Percentiles rank a stretch among this genome's conserved stretches.
These are phyloP conservation scores for Manihot esculenta DNA, from an alignment of 441 rosid genomes.

Conservation along the genomic window DNA sequence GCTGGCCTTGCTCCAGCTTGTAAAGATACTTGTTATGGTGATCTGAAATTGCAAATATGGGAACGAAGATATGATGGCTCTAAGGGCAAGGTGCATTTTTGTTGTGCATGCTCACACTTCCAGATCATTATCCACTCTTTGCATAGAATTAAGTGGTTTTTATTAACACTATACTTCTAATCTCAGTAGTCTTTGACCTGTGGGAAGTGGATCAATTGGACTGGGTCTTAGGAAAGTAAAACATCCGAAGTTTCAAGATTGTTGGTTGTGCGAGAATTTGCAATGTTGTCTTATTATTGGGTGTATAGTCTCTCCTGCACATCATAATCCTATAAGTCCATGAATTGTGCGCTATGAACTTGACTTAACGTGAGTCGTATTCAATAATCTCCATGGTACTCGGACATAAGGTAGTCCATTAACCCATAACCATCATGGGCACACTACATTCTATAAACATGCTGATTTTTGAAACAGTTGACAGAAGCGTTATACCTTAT, in stretches of 20 bases:
- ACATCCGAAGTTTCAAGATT: not conserved
- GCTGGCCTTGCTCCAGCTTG: conserved; percentile 88
- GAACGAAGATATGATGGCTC: conserved; percentile 68
- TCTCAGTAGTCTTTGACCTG: not conserved
- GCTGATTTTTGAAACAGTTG: not conserved
- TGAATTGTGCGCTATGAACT: not conserved
- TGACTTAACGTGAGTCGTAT: not conserved
- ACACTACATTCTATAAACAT: not conserved
- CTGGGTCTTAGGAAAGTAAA: not conserved
- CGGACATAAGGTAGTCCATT: not conserved
- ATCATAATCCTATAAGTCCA: not conserved
- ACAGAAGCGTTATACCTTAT: not conserved
- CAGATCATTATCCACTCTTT: not conserved
- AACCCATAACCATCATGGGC: not conserved
- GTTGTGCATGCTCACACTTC: not conserved
- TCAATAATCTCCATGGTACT: not conserved
- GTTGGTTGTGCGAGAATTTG: not conserved
- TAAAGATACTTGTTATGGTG: conserved; percentile 77
- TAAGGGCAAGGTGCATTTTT: conserved; percentile 76
- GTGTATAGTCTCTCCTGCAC: not conserved
- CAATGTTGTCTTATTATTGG: conserved; percentile 1
- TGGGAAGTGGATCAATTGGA: not conserved
- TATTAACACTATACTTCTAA: not conserved
- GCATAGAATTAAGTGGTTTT: not conserved
- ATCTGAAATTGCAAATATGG: conserved; percentile 76